Evolutionary conservation across 1,139 yeast species (phyloP), one percentile per base, ranked within the genome.

Genomic region (Sugiyamaella grinbergsii): DNA sequence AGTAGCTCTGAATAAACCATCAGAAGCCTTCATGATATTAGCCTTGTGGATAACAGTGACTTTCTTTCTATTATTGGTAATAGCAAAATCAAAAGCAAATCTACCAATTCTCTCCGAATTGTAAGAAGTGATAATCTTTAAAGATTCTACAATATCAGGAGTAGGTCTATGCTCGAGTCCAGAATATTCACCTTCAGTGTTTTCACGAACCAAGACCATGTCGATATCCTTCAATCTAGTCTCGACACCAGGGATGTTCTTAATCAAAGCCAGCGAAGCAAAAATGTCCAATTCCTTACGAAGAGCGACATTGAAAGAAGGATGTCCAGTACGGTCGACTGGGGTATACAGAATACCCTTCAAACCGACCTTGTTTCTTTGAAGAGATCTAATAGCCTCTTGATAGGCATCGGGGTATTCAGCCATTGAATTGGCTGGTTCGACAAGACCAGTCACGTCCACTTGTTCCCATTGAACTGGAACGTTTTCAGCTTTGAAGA

Each of bases 21-120:
- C 98, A 70, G 96, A 96, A 69, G 90, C 83, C 78, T 93, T 93
- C 98, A 93, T 93, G 68, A 93, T 93, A 81, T 93, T 93, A 62
- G 98, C 98, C 79, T 93, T 93, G 83, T 93, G 98, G 69, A 93
- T 93, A 62, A 96, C 97, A 53, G 97, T 90, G 60, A 93, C 98
- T 67, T 81, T 77, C 73, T 85, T 83, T 77, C 98, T 86, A 78
- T 86, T 82, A 80, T 93, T 88, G 76, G 85, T 86, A 71, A 81
- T 77, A 58, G 98, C 98, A 66, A 87, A 93, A 76, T 93, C 98
- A 67, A 89, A 91, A 45, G 98, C 98, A 65, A 93, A 93, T 75
- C 93, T 86, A 63, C 96, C 97, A 64, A 93, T 87, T 77, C 98
- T 85, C 80, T 93, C 98, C 52, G 96, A 85, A 78, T 91, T 91